Evolutionary conservation across 306 rosid species (phyloP).

Genomic region (Casuarina cunninghamiana): DNA sequence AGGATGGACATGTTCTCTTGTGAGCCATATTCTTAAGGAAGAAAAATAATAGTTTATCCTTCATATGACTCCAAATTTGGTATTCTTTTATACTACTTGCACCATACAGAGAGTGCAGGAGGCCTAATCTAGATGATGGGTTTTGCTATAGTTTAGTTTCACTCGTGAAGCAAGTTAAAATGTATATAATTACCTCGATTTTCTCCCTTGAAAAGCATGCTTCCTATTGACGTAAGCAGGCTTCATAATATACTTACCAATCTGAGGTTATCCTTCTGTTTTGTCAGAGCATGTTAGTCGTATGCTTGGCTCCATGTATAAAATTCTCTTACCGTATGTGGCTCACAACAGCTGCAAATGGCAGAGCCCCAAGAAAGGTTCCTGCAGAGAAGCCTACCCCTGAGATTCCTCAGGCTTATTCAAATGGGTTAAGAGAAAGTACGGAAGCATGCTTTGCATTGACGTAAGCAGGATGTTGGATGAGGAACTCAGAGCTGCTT

Average conservation of each 20-base stretch:
- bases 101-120: conserved; percentile 26
- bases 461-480: conserved; percentile 39
- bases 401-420: not conserved
- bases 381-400: not conserved
- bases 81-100: conserved; percentile 23
- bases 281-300: not conserved
- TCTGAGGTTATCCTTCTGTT: not conserved
- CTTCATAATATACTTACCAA: not conserved
- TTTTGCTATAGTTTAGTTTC: conserved; percentile 20
- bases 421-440: not conserved
- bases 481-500: conserved; percentile 15
- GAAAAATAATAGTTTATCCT: not conserved
- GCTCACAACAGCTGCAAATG: not conserved
- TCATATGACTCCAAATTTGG: not conserved
- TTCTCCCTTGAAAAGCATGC: conserved; percentile 52
- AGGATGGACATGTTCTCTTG: too few relatives aligned
- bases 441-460: conserved; percentile 47
- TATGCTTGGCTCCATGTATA: too few relatives aligned
- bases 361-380: not conserved
- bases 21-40: not conserved
- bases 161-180: conserved; percentile 34
- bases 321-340: not conserved
- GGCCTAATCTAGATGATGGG: conserved; percentile 49
- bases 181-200: conserved; percentile 41
- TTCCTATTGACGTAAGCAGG: conserved; percentile 46